phyloP scores from a whole-genome alignment of 1,284 basidiomycete species.

The Cryptococcus hybrid region DNA sequence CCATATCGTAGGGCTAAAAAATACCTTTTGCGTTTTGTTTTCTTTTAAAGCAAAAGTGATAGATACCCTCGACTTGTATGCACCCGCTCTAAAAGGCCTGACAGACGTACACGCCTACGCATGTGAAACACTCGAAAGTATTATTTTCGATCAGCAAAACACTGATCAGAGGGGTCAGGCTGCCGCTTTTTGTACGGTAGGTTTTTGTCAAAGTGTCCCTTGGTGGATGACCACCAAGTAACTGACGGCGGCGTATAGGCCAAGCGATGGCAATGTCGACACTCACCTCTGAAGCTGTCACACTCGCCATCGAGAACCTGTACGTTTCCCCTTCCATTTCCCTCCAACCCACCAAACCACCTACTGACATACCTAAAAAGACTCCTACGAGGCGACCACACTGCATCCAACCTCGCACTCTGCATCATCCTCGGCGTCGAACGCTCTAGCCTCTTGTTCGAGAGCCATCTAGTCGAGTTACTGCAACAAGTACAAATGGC shows the following conservation, averaged over 20 bases:
- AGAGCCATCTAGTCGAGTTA: constrained; percentile 23
- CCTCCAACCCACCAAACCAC: neutral
- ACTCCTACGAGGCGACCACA: constrained; percentile 13
- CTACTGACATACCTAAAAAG: neutral
- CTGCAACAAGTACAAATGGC: constrained; percentile 29
- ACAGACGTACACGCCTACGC: constrained; percentile 31
- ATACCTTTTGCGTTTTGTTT: neutral
- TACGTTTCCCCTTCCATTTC: constrained; percentile 4
- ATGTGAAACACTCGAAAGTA: constrained; percentile 24
- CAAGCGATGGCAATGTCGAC: constrained; percentile 35
- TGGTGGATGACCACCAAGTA: neutral
- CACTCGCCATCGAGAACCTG: constrained; percentile 29
- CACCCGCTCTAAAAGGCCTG: constrained; percentile 32
- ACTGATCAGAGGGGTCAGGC: constrained; percentile 13
- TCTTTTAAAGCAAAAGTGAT: constrained; percentile 27
- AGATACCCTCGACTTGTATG: constrained; percentile 31
- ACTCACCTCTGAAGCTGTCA: constrained; percentile 24
- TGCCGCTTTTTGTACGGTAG: constrained; percentile 30
- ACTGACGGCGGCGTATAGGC: constrained; percentile 10
- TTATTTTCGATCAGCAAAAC: constrained; percentile 28
- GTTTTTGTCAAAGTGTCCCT: neutral
- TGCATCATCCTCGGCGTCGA: constrained; percentile 34
- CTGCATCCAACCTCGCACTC: constrained; percentile 19
- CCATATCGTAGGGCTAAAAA: neutral
- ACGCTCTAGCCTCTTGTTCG: constrained; percentile 23